These are phyloP conservation scores for Penicillium sp. DNA, from an alignment of 2,329 filamentous ascomycete genomes.

Conservation along the genomic window DNA sequence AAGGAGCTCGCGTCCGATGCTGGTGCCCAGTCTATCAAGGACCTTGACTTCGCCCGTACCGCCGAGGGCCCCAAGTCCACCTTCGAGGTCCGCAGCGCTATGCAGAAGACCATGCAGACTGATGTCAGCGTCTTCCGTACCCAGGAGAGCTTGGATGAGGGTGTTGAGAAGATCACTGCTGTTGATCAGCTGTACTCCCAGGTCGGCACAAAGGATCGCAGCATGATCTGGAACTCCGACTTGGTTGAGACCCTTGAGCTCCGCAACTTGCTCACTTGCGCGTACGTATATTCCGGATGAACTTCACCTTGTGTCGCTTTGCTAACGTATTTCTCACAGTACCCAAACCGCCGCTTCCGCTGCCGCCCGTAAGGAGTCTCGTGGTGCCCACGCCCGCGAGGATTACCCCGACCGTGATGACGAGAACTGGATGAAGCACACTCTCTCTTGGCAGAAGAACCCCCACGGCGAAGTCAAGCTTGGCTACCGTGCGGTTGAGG, in stretches of 20 bases:
- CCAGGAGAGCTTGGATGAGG: slow-evolving; percentile 88
- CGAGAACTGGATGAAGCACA: slow-evolving; percentile 99
- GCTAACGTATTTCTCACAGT: slow-evolving; percentile 41
- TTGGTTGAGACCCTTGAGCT: slow-evolving; percentile 94
- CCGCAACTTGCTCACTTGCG: slow-evolving; percentile 92
- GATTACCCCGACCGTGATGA: slow-evolving; percentile 96
- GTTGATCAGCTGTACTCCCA: slow-evolving; percentile 77
- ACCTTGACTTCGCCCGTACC: slow-evolving; percentile 80
- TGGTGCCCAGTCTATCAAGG: slow-evolving; percentile 79
- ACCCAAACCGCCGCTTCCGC: slow-evolving; percentile 88
- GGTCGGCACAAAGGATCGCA: slow-evolving; percentile 94
- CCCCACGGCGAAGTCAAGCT: slow-evolving; percentile 85
- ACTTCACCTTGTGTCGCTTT: not conserved
- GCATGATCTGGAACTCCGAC: slow-evolving; percentile 99
- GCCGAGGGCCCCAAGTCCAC: slow-evolving; percentile 82
- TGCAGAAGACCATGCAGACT: slow-evolving; percentile 98
- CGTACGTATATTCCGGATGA: slow-evolving; percentile 57
- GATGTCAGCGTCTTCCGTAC: slow-evolving; percentile 97
- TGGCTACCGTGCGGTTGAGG: slow-evolving; percentile 77
- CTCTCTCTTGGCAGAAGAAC: slow-evolving; percentile 88
- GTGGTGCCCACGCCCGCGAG: slow-evolving; percentile 94
- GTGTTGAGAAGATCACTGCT: slow-evolving; percentile 79
- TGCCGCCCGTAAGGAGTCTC: slow-evolving; percentile 92
- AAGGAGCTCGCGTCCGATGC: slow-evolving; percentile 78
- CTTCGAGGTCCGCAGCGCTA: slow-evolving; percentile 78